Evolutionary conservation across 495 filamentous ascomycete genomes (phyloP), one percentile per base, ranked within the genome.

Genomic region (Penicillium canariense): DNA sequence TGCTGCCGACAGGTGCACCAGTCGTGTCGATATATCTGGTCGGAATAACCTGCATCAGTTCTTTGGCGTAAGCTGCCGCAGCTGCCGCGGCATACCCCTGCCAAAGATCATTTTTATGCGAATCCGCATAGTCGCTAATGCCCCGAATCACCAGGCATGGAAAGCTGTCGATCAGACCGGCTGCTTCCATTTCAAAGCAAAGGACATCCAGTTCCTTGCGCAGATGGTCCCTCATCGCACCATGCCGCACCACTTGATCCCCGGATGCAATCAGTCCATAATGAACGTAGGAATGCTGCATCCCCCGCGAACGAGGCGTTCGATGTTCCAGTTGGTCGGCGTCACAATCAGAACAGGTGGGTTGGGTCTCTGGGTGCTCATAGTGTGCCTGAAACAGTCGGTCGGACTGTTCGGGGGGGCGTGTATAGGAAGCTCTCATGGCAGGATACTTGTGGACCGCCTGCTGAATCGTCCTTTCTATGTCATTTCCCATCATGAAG

Each of bases 61-160:
- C 15, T 7, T 38, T 38, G 5, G 35, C 35, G 11, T 18, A 38
- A 1, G 10, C 35, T 1, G 35, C 35, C 9, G 35, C 35, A 50
- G 14, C 17, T n/a, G n/a, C n/a, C n/a, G n/a, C n/a, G n/a, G n/a
- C n/a, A n/a, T n/a, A n/a, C n/a, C n/a, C 4, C 23, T 55, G 52
- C 42, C 52, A 47, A 36, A 22, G 10, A 25, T 54, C 38, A 12
- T 50, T 44, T 3, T 59, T 57, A 25, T 55, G 52, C 8, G 40
- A 47, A 35, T 55, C 52, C 4, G 52, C 44, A 35, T 55, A 55
- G 32, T 55, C 45, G 15, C 52, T 43, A 7, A 55, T 43, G 3
- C 52, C 52, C 30, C 44, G 44, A 20, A 55, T 23, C 9, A 55
- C 52, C 12, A 55, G 14, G 27, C 44, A 48, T 2, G 52, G 52